Conservation (phyloP, 140 eudicot species). For the Erigeron philadelphicus region DNA sequence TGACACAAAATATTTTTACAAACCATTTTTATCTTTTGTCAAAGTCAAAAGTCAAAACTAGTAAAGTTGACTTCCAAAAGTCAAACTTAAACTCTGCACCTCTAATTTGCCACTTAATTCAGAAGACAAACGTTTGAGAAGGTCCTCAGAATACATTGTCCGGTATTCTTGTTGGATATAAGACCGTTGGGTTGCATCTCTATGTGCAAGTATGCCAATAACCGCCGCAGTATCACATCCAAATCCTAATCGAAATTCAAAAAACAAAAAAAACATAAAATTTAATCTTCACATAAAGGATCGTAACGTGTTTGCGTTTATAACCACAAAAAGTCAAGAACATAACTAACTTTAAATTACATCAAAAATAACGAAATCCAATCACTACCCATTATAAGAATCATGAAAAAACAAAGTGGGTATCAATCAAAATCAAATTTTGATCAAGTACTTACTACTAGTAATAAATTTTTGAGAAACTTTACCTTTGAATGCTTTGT, state of each 20-base stretch:
- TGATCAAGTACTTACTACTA: constrained; percentile 9
- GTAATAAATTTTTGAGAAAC: too few species aligned
- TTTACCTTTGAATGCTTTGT: constrained; percentile 38
- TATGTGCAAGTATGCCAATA: constrained; percentile 47
- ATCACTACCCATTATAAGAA: background rate
- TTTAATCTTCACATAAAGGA: background rate
- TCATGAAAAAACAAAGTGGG: background rate
- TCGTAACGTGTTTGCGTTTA: too few species aligned
- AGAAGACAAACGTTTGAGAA: constrained; percentile 42
- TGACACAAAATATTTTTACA: background rate
- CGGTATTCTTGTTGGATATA: constrained; percentile 46
- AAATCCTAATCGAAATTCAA: constrained; percentile 36
- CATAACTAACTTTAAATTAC: background rate
- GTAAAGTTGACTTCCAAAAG: constrained; percentile 10
- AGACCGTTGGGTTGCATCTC: constrained; percentile 48
- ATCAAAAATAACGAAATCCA: background rate
- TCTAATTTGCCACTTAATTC: constrained; percentile 59
- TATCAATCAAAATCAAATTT: constrained; percentile 12
- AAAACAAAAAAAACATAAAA: background rate
- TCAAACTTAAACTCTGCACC: constrained; percentile 31
- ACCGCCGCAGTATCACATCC: constrained; percentile 53
- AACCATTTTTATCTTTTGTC: background rate
- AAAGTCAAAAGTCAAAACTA: constrained; percentile 1
- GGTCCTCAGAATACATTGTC: constrained; percentile 47
- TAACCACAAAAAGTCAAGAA: too few species aligned